Percentiles rank a stretch among this genome's conserved stretches.
phyloP scores from a whole-genome alignment of 495 filamentous ascomycete genomes.

The Clohesyomyces aquaticus region DNA sequence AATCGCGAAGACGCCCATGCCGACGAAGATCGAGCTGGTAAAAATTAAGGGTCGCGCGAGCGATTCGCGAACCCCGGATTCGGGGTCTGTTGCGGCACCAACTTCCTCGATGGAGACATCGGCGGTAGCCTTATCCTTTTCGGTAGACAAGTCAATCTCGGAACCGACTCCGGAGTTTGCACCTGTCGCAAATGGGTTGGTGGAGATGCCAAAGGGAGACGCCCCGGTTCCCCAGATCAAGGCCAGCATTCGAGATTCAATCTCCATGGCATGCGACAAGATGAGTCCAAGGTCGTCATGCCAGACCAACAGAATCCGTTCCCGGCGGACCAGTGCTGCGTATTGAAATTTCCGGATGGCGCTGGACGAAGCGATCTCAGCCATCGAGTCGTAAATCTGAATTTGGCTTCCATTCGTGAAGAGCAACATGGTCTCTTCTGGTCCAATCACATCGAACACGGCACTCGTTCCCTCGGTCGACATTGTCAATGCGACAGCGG shows the following conservation, averaged over 20 bases:
- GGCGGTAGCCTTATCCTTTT: slow-evolving; percentile 6
- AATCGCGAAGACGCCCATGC: slow-evolving; percentile 22
- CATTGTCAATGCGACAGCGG: slow-evolving; percentile 14
- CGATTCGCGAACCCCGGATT: slow-evolving; percentile 21
- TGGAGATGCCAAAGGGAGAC: slow-evolving; percentile 11
- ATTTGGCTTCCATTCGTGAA: slow-evolving; percentile 17
- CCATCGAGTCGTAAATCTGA: slow-evolving; percentile 21
- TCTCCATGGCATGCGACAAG: slow-evolving; percentile 13
- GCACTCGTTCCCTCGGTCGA: slow-evolving; percentile 11
- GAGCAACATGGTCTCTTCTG: slow-evolving; percentile 1
- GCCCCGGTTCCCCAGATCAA: slow-evolving; percentile 7
- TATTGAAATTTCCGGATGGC: slow-evolving; percentile 25
- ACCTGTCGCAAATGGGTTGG: slow-evolving; percentile 15
- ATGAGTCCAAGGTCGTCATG: slow-evolving; percentile 22
- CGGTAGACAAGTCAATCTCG: slow-evolving; percentile 3
- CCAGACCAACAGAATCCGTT: slow-evolving; percentile 23
- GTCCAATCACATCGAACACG: slow-evolving; percentile 15
- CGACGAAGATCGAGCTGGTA: slow-evolving; percentile 30
- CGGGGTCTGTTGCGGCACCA: neutral
- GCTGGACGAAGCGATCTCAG: slow-evolving; percentile 11
- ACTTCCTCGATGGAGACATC: slow-evolving; percentile 26
- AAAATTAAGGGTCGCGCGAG: slow-evolving; percentile 29
- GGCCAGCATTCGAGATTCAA: slow-evolving; percentile 14
- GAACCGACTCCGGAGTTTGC: slow-evolving; percentile 6
- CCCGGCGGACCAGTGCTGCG: slow-evolving; percentile 12